Evolutionary conservation across 768 basidiomycete species (phyloP), one percentile per base, ranked within the genome.

Genomic region (Clitopilus passeckerianus): DNA sequence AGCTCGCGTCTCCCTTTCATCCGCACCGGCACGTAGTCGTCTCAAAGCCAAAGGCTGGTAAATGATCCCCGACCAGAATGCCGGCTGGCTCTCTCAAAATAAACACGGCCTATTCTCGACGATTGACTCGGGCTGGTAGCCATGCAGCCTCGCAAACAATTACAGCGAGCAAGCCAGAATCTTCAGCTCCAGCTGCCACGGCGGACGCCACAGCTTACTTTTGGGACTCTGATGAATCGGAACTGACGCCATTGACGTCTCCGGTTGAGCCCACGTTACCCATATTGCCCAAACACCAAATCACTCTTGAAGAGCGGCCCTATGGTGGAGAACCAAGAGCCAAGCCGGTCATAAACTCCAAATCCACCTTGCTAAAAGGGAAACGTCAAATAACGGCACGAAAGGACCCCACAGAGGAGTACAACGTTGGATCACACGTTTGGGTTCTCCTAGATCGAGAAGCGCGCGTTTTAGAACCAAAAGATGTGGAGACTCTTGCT

Each of bases 381-480:
- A 14, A 18, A 14, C 37, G 20, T 18, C n/a, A 10, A 50, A 5
- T 23, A 50, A 23, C 12, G 18, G 18, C 20, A 41, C 37, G 37
- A 2, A n/a, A 15, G 10, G 22, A 18, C 46, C 12, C 22, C 2
- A 16, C 46, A 23, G 46, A n/a, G 46, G 46, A 50, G 46, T 5
- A 50, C 20, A 62, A 64, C 9, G 62, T 79, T 54, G 80, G 75
- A 34, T 66, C 70, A 59, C 73, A 76, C 34, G 80, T 84, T 3
- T 86, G 84, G 84, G 77, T 86, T 8, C 72, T 82, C 0, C 67
- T 87, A 57, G 74, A 83, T 55, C 70, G 72, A 16, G 66, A 63
- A 5, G 77, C 75, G 15, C 60, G 67, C 10, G 67, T 79, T 15
- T 72, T 70, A 7, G 71, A 75, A 37, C 70, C 66, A n/a, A 65